phyloP scores from a whole-genome alignment of 2,329 filamentous ascomycete genomes.

The Fusarium veterinarium region DNA sequence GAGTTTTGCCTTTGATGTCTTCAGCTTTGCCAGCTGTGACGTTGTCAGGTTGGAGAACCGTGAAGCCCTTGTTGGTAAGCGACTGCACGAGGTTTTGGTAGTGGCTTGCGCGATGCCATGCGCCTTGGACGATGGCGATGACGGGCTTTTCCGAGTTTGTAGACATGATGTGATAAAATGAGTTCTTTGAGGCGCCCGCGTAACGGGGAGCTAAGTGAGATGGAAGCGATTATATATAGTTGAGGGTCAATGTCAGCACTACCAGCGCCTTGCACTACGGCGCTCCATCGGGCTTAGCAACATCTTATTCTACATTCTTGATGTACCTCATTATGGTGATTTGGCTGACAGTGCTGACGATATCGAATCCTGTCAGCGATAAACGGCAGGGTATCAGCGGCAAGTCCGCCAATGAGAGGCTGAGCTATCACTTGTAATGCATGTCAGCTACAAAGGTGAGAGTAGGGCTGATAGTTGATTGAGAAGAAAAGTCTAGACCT shows the following conservation, averaged over 20 bases:
- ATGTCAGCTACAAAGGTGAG: neutral
- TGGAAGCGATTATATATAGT: rapidly evolving
- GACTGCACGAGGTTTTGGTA: slow-evolving; percentile 2
- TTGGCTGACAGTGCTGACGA: neutral
- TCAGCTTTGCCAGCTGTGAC: neutral
- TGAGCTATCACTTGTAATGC: neutral
- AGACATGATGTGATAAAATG: neutral
- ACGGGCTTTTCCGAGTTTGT: neutral
- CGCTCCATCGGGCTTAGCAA: no score
- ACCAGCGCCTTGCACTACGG: neutral
- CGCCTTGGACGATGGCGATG: slow-evolving; percentile 15
- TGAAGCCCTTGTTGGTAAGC: neutral
- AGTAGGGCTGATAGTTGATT: neutral
- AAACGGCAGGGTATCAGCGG: rapidly evolving
- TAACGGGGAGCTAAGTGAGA: rapidly evolving
- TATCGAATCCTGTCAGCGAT: neutral
- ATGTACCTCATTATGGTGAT: no score
- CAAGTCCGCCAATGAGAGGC: neutral
- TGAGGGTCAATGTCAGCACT: neutral
- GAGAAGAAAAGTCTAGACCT: neutral
- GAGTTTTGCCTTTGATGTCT: neutral
- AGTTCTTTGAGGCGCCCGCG: rapidly evolving
- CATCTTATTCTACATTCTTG: no score
- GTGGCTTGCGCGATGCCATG: slow-evolving; percentile 18
- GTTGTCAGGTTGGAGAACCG: neutral